Evolutionary conservation across 2,329 filamentous ascomycete genomes (phyloP).

Genomic region (Capronia coronata): DNA sequence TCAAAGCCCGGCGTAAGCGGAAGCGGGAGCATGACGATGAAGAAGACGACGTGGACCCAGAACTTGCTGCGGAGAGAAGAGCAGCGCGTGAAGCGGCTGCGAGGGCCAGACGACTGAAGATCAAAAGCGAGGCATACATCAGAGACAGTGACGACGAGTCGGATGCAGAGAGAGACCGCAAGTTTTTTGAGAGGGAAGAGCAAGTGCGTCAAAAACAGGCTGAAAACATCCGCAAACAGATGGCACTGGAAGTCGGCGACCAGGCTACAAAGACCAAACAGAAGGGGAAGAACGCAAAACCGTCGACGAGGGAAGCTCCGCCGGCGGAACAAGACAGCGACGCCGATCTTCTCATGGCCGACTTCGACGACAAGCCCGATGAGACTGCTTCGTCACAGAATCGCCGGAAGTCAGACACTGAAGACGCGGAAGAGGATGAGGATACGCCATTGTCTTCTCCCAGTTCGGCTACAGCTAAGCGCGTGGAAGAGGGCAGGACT

Average conservation of each 20-base stretch:
- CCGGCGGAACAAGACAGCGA: slow-evolving; percentile 18
- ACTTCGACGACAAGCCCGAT: slow-evolving; percentile 13
- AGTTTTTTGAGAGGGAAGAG: slow-evolving; percentile 74
- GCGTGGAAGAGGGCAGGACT: not conserved
- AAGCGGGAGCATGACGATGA: slow-evolving; percentile 41
- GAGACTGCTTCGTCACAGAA: slow-evolving; percentile 10
- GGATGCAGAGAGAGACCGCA: slow-evolving; percentile 65
- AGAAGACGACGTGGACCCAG: slow-evolving; percentile 56
- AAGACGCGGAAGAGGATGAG: slow-evolving; percentile 27
- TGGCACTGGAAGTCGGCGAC: slow-evolving; percentile 36
- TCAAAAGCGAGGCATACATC: slow-evolving; percentile 80
- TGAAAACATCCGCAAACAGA: slow-evolving; percentile 44
- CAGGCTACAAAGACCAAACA: slow-evolving; percentile 3
- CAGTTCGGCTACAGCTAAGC: slow-evolving; percentile 14
- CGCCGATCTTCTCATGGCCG: slow-evolving; percentile 21
- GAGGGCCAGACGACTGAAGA: slow-evolving; percentile 66
- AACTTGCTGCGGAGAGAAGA: slow-evolving; percentile 53
- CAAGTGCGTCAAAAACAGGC: slow-evolving; percentile 54
- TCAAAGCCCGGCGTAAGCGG: slow-evolving; percentile 56
- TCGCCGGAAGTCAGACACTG: not conserved
- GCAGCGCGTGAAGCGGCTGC: slow-evolving; percentile 60
- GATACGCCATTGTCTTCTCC: slow-evolving; percentile 30
- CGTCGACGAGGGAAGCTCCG: not conserved
- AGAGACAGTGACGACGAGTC: slow-evolving; percentile 80
- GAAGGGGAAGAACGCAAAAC: slow-evolving; percentile 16